A percentile compares a stretch with the other conserved stretches of the same genome.
These are phyloP conservation scores for Pisolithus tinctorius DNA, from an alignment of 768 basidiomycete genomes.

Conservation along the genomic window DNA sequence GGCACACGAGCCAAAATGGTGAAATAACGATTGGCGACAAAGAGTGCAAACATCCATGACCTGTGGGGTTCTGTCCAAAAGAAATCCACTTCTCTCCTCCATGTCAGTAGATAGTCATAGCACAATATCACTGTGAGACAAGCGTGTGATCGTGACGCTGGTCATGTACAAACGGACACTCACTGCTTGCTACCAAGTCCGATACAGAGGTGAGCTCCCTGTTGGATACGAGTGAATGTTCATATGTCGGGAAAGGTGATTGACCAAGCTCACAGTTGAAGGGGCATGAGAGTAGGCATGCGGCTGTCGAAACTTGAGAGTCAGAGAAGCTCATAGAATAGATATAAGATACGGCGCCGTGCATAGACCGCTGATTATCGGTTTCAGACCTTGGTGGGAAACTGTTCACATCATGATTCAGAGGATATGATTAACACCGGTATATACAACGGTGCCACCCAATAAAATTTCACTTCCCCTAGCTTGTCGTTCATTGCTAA, in stretches of 20 bases:
- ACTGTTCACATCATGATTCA: too few species aligned
- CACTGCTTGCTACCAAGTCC: background rate
- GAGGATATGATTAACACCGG: too few species aligned
- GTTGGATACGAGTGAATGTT: background rate
- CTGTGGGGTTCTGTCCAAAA: conserved; percentile 34
- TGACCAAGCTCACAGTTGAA: background rate
- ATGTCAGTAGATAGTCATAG: conserved; percentile 42
- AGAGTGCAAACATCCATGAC: conserved; percentile 30
- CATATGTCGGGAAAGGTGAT: background rate
- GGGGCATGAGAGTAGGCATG: background rate
- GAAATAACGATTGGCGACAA: conserved; percentile 39
- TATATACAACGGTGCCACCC: too few species aligned
- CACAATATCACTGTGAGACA: conserved; percentile 22
- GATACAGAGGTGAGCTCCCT: background rate
- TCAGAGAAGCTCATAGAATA: too few species aligned
- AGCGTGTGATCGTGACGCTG: background rate
- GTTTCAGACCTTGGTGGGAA: too few species aligned
- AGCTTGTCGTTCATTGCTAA: too few species aligned
- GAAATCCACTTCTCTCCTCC: conserved; percentile 34
- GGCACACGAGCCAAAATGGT: conserved; percentile 33
- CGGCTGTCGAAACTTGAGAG: background rate
- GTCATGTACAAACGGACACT: background rate
- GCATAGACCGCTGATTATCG: too few species aligned
- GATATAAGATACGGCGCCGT: too few species aligned
- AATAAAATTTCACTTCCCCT: too few species aligned